A percentile compares a stretch with the other conserved stretches of the same genome.
These are phyloP conservation scores for Saposhnikovia divaricata DNA, from an alignment of 129 eudicot species.

Conservation along the genomic window DNA sequence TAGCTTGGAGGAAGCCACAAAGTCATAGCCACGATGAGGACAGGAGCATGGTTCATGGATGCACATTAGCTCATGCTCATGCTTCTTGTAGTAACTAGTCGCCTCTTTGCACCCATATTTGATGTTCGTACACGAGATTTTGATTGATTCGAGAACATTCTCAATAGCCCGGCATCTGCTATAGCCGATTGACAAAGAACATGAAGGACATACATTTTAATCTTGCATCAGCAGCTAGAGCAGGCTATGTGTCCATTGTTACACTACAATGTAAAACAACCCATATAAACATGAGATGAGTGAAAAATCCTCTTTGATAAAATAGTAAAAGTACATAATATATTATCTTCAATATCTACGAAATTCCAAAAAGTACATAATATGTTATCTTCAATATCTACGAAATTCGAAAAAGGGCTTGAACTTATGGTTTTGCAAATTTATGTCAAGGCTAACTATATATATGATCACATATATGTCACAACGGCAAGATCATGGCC, in stretches of 20 bases:
- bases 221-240: conserved; percentile 47
- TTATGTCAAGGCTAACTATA: not conserved
- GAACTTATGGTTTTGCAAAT: not conserved
- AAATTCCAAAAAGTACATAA: not conserved
- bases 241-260: conserved; percentile 69
- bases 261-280: conserved; percentile 31
- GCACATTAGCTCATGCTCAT: conserved; percentile 50
- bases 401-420: not conserved
- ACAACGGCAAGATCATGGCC: not conserved
- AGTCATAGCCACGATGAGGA: conserved; percentile 40
- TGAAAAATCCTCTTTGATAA: not conserved
- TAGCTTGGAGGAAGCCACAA: conserved; percentile 25
- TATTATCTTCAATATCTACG: too few species aligned
- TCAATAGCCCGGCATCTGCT: conserved; percentile 77
- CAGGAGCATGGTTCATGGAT: conserved; percentile 44
- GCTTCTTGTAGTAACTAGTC: conserved; percentile 34
- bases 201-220: conserved; percentile 51
- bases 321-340: not conserved
- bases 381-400: too few species aligned
- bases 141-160: conserved; percentile 59
- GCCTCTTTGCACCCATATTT: conserved; percentile 51
- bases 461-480: not conserved
- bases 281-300: not conserved
- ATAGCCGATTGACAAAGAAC: conserved; percentile 51
- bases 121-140: conserved; percentile 33